Percentiles rank a stretch among this genome's conserved stretches.
These are phyloP conservation scores for Gyrodon lividus DNA, from an alignment of 768 basidiomycete genomes.

Conservation along the genomic window DNA sequence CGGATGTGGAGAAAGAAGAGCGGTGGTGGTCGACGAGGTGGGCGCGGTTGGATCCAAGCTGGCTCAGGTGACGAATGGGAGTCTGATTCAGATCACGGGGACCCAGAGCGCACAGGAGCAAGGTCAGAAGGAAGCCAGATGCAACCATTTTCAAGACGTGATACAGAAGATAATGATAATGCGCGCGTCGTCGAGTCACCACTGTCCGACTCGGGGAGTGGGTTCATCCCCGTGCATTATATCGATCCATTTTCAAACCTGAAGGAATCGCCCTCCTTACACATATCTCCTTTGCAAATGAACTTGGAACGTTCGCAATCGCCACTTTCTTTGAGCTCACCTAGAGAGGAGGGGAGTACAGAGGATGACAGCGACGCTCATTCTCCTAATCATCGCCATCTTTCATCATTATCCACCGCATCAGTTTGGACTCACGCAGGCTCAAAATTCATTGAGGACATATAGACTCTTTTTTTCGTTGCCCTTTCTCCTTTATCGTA, in stretches of 20 bases:
- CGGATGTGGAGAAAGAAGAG: slow-evolving; percentile 25
- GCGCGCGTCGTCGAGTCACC: slow-evolving; percentile 27
- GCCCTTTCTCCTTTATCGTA: no score
- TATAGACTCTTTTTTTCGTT: slow-evolving; percentile 6
- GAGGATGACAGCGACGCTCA: slow-evolving; percentile 10
- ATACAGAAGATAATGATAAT: not conserved
- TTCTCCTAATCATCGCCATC: slow-evolving; percentile 17
- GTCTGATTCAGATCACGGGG: slow-evolving; percentile 23
- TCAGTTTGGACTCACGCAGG: slow-evolving; percentile 45
- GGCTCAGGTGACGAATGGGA: slow-evolving; percentile 51
- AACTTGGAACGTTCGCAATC: slow-evolving; percentile 26
- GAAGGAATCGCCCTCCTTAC: slow-evolving; percentile 10
- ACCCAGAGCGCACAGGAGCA: slow-evolving; percentile 1
- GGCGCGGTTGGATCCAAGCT: slow-evolving; percentile 52
- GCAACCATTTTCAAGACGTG: slow-evolving; percentile 2
- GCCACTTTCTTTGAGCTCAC: slow-evolving; percentile 27
- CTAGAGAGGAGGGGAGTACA: slow-evolving; percentile 20
- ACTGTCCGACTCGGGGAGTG: slow-evolving; percentile 19
- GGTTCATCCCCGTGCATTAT: slow-evolving; percentile 13
- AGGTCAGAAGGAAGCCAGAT: not conserved
- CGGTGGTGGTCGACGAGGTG: slow-evolving; percentile 22
- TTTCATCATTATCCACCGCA: slow-evolving; percentile 20
- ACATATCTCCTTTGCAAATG: slow-evolving; percentile 5
- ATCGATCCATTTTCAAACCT: slow-evolving; percentile 22
- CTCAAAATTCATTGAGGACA: slow-evolving; percentile 48